phyloP scores from a whole-genome alignment of 148 eudicot species.

The Vaccinium macrocarpon region DNA sequence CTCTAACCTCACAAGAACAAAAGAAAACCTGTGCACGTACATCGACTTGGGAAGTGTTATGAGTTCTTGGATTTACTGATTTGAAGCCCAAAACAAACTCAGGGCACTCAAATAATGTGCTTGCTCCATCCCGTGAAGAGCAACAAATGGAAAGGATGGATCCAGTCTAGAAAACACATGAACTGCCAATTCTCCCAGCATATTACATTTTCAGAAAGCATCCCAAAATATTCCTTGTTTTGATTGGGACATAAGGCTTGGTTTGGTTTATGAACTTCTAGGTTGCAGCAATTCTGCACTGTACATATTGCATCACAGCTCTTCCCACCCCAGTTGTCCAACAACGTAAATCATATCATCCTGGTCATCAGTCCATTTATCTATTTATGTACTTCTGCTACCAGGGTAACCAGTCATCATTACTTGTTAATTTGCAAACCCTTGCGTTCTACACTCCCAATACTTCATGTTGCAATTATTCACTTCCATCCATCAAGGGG shows the following conservation, averaged over 20 bases:
- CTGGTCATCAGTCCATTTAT: not conserved
- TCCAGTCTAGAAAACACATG: not conserved
- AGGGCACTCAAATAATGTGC: not conserved
- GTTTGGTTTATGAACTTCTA: not conserved
- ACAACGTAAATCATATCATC: not conserved
- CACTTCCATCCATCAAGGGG: not conserved
- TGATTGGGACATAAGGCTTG: no score
- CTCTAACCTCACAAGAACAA: not conserved
- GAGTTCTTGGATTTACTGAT: not conserved
- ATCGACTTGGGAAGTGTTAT: not conserved
- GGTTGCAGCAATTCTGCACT: not conserved
- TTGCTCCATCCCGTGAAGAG: not conserved
- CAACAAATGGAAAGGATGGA: not conserved
- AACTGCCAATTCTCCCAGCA: not conserved
- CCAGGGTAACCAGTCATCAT: not conserved
- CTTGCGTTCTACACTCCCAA: not conserved
- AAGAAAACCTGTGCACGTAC: not conserved
- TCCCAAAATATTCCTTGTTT: not conserved
- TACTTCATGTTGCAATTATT: not conserved
- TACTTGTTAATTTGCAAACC: not conserved
- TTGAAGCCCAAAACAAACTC: not conserved
- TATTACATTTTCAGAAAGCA: not conserved
- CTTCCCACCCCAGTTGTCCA: not conserved
- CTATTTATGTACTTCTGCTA: not conserved
- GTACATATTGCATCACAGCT: not conserved